A percentile compares a stretch with the other conserved stretches of the same genome.
Conservation (phyloP, 2,329 filamentous ascomycete species). For the Coleophoma crateriformis region DNA sequence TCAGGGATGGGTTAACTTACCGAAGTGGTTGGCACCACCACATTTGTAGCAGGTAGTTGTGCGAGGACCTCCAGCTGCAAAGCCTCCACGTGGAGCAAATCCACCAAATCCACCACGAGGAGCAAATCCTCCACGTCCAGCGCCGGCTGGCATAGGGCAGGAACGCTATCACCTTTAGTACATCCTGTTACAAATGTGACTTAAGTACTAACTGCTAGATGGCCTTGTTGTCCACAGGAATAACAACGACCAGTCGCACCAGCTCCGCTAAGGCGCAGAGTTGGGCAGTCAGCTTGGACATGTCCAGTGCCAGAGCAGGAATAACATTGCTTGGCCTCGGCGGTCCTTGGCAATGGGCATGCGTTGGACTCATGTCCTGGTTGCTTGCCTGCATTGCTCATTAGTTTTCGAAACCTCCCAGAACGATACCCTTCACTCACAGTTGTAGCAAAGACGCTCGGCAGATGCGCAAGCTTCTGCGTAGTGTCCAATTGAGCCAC, state of each 20-base stretch:
- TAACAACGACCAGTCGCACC: constrained; percentile 87
- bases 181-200: constrained; percentile 2
- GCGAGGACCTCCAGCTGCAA: constrained; percentile 57
- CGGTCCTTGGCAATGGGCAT: constrained; percentile 93
- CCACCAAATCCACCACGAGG: constrained; percentile 67
- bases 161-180: constrained; percentile 52
- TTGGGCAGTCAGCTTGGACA: constrained; percentile 98
- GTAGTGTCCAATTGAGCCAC: constrained; percentile 76
- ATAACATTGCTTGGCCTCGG: constrained; percentile 99
- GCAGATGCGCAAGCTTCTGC: constrained; percentile 94
- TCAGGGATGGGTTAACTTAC: too few species aligned
- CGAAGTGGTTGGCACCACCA: constrained; percentile 88
- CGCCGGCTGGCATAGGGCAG: constrained; percentile 70
- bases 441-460: constrained; percentile 99
- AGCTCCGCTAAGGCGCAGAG: constrained; percentile 81
- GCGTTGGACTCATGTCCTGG: constrained; percentile 96
- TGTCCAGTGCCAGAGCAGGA: constrained; percentile 98
- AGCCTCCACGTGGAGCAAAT: constrained; percentile 66
- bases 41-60: constrained; percentile 71
- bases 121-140: constrained; percentile 62
- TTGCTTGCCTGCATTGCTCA: constrained; percentile 60
- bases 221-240: constrained; percentile 88
- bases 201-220: constrained; percentile 68
- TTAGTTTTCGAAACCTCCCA: too few species aligned
- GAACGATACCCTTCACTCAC: constrained; percentile 44